A percentile compares a stretch with the other conserved stretches of the same genome.
These are phyloP conservation scores for Stropharia rugosoannulata DNA, from an alignment of 768 basidiomycete genomes.

Conservation along the genomic window DNA sequence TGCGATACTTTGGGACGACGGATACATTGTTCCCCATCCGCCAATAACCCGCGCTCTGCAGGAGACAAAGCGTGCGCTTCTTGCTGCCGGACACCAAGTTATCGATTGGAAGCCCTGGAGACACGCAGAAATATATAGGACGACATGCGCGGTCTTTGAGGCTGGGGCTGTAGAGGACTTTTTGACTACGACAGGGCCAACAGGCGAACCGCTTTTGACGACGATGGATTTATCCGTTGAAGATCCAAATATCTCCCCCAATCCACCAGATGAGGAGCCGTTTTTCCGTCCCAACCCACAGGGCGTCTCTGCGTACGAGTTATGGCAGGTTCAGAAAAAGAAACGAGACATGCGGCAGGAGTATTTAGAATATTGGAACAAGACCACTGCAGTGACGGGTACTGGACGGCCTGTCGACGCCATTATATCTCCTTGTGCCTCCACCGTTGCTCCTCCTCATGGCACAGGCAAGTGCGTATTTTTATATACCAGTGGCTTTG, in stretches of 20 bases:
- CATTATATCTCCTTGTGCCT: conserved; percentile 63
- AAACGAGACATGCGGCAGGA: conserved; percentile 49
- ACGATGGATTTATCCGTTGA: conserved; percentile 39
- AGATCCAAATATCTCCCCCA: background rate
- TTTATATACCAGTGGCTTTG: background rate
- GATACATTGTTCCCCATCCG: conserved; percentile 55
- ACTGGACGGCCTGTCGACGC: conserved; percentile 78
- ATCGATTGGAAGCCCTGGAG: conserved; percentile 66
- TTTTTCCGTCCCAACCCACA: conserved; percentile 24
- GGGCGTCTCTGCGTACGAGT: conserved; percentile 50
- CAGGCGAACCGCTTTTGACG: conserved; percentile 55
- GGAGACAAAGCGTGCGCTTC: conserved; percentile 51
- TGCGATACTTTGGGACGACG: conserved; percentile 69
- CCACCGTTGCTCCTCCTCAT: conserved; percentile 63
- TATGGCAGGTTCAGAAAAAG: conserved; percentile 68
- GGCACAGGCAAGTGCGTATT: conserved; percentile 28
- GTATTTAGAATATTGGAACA: conserved; percentile 65
- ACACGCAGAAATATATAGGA: conserved; percentile 43
- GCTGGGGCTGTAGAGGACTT: conserved; percentile 52
- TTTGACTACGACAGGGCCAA: conserved; percentile 27
- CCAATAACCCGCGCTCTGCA: conserved; percentile 63
- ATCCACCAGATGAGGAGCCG: conserved; percentile 1
- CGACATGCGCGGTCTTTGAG: conserved; percentile 39
- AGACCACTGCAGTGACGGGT: conserved; percentile 46
- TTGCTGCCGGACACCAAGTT: conserved; percentile 68